Evolutionary conservation across 2,329 filamentous ascomycete species (phyloP).

Genomic region (Nectriaceae sp.): DNA sequence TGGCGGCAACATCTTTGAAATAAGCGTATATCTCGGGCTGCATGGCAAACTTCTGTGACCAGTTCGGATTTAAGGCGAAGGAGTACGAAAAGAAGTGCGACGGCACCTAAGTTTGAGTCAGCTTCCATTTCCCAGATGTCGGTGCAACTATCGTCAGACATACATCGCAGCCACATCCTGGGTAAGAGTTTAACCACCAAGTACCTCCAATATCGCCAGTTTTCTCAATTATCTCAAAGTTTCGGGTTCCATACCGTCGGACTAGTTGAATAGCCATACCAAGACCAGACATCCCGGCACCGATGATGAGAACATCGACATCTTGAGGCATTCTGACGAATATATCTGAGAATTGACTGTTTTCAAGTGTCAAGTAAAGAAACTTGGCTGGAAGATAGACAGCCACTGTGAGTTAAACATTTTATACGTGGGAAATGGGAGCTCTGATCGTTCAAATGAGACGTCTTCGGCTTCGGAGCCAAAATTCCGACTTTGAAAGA

Average conservation of each 20-base stretch:
- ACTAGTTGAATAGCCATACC: conserved; percentile 25
- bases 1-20: conserved; percentile 18
- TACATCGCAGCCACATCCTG: conserved; percentile 28
- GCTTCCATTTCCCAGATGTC: accelerated
- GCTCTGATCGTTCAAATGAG: too few relatives aligned
- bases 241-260: conserved; percentile 14
- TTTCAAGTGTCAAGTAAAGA: too few relatives aligned
- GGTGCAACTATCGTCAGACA: background rate
- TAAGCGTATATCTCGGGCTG: conserved; percentile 30
- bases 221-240: conserved; percentile 29
- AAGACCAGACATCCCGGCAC: conserved; percentile 31
- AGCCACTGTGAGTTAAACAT: too few relatives aligned
- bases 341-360: too few relatives aligned
- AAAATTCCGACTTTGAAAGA: too few relatives aligned
- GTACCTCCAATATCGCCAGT: conserved; percentile 24
- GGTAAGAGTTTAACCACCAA: conserved; percentile 30
- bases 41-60: conserved; percentile 26
- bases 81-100: conserved; percentile 33
- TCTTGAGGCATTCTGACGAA: conserved; percentile 14
- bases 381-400: too few relatives aligned
- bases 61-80: conserved; percentile 29
- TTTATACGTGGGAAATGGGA: too few relatives aligned
- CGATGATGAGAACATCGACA: conserved; percentile 29
- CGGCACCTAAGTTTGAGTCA: conserved; percentile 15
- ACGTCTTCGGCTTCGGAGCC: too few relatives aligned